Evolutionary conservation across 805 yeast genomes (phyloP).

Genomic region (Kluyveromyces siamensis): DNA sequence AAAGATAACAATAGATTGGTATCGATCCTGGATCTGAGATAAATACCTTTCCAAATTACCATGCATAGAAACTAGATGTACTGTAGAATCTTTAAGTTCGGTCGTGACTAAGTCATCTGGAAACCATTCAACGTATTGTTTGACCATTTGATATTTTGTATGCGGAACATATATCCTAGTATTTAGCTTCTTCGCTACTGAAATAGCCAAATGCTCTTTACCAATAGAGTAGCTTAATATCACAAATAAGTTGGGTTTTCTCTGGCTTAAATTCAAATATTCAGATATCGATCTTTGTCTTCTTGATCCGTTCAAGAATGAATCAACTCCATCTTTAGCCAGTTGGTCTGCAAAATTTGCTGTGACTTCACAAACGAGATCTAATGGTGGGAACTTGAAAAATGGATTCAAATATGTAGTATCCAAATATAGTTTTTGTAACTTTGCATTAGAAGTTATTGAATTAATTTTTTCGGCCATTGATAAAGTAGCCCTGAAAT

Average conservation of each 20-base stretch:
- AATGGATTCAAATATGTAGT: constrained; percentile 79
- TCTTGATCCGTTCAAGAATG: constrained; percentile 11
- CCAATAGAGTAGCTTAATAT: constrained; percentile 92
- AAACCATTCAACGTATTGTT: constrained; percentile 37
- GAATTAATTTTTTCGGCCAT: constrained; percentile 37
- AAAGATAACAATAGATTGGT: constrained; percentile 48
- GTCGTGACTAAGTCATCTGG: constrained; percentile 35
- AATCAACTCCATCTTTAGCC: constrained; percentile 22
- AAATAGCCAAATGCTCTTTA: constrained; percentile 75
- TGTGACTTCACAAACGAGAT: constrained; percentile 51
- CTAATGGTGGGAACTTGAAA: constrained; percentile 72
- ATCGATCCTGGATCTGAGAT: constrained; percentile 10
- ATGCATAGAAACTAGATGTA: constrained; percentile 69
- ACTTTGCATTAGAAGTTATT: constrained; percentile 15
- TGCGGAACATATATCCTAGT: constrained; percentile 42
- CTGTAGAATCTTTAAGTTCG: constrained; percentile 39
- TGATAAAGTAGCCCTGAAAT: constrained; percentile 60
- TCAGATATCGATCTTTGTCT: constrained; percentile 31
- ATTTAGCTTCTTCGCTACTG: constrained; percentile 42
- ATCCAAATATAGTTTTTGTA: constrained; percentile 71
- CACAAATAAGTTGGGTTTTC: constrained; percentile 23
- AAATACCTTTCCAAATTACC: constrained; percentile 35
- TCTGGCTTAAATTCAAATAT: constrained; percentile 10
- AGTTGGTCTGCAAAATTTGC: constrained; percentile 41
- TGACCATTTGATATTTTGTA: constrained; percentile 36